Conservation (phyloP, 2,329 filamentous ascomycete species). For the Aspergillus nomiae region DNA sequence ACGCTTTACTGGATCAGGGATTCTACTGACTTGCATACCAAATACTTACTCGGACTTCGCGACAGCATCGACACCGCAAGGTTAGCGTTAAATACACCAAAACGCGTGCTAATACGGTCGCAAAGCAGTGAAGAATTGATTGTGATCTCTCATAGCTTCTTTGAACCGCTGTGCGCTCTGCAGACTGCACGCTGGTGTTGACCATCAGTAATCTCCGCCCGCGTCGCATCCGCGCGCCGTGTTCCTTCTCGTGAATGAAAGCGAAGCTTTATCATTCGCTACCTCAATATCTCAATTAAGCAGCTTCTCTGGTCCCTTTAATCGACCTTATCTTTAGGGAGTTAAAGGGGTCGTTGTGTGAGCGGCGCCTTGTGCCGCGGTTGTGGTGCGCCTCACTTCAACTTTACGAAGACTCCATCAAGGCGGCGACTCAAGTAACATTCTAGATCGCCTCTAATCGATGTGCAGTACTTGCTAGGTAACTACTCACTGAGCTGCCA, state of each 20-base stretch:
- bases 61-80: not conserved
- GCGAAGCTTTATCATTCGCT: not conserved
- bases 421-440: not conserved
- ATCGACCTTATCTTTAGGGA: not conserved
- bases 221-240: slow-evolving; percentile 9
- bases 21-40: not conserved
- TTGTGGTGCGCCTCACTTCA: not conserved
- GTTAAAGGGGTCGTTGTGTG: not conserved
- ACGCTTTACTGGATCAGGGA: slow-evolving; percentile 4
- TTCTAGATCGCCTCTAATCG: not conserved
- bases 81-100: not conserved
- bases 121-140: not conserved
- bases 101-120: not conserved
- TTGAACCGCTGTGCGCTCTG: not conserved
- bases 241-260: not conserved
- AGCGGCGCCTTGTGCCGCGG: not conserved
- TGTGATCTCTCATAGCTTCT: not conserved
- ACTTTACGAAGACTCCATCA: not conserved
- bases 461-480: not conserved
- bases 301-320: not conserved
- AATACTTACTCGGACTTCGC: not conserved
- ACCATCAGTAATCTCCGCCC: not conserved
- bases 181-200: not conserved
- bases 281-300: not conserved
- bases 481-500: not conserved